phyloP scores from a whole-genome alignment of 2,329 filamentous ascomycete genomes.

The Acarospora socialis region DNA sequence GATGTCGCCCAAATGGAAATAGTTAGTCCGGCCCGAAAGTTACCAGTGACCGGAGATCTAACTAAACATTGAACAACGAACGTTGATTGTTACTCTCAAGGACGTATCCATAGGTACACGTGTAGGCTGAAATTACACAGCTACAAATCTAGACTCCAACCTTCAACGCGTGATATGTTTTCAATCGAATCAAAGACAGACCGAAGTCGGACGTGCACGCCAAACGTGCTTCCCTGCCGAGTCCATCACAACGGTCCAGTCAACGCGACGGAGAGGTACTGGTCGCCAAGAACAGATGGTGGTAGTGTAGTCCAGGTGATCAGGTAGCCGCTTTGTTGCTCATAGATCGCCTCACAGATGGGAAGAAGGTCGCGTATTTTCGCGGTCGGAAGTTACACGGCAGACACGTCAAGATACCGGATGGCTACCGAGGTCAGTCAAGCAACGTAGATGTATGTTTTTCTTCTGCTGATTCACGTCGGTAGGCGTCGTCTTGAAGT shows the following conservation, averaged over 20 bases:
- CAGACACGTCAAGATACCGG: constrained; percentile 49
- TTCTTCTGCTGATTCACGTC: neutral
- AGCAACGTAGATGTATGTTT: neutral
- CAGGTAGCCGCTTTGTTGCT: neutral
- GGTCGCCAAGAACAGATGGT: constrained; percentile 39
- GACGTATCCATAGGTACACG: too few species aligned
- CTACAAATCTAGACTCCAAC: too few species aligned
- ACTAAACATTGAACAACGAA: too few species aligned
- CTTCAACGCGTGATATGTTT: too few species aligned
- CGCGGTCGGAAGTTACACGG: constrained; percentile 68
- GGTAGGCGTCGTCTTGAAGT: constrained; percentile 44
- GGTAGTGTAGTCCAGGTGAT: neutral
- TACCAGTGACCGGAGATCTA: too few species aligned
- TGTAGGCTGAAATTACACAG: too few species aligned
- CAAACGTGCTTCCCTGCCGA: constrained; percentile 66
- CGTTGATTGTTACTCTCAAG: too few species aligned
- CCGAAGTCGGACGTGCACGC: too few species aligned
- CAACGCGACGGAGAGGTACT: constrained; percentile 50
- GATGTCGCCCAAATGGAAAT: too few species aligned
- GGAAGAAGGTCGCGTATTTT: constrained; percentile 49
- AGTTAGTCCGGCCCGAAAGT: too few species aligned
- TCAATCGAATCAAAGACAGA: too few species aligned
- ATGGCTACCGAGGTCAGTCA: constrained; percentile 47
- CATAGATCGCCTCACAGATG: constrained; percentile 19
- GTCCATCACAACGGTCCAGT: constrained; percentile 66